Evolutionary conservation across 2,329 filamentous ascomycete species (phyloP).

Genomic region (Biscogniauxia sp.): DNA sequence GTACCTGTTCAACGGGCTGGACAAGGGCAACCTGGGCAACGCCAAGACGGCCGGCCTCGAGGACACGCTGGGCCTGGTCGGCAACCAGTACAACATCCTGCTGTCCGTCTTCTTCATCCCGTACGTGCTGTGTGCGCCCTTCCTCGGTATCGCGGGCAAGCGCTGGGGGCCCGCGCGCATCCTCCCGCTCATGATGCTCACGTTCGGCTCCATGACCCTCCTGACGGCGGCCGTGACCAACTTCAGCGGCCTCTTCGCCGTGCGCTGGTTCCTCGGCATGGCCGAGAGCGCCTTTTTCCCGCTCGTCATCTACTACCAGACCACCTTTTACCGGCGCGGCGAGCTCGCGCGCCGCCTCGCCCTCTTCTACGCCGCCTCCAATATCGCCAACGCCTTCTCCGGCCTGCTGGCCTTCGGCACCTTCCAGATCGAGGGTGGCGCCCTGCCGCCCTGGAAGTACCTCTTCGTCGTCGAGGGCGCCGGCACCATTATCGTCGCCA

Average conservation of each 20-base stretch:
- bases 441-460: conserved; percentile 41
- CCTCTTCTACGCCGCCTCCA: conserved; percentile 71
- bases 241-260: conserved; percentile 63
- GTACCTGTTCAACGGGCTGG: conserved; percentile 7
- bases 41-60: conserved; percentile 4
- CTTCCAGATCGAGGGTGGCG: conserved; percentile 40
- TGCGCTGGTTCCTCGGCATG: conserved; percentile 68
- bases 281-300: conserved; percentile 68
- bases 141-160: conserved; percentile 64
- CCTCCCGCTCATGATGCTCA: conserved; percentile 62
- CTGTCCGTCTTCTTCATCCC: conserved; percentile 60
- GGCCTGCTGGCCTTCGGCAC: conserved; percentile 45
- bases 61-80: conserved; percentile 53
- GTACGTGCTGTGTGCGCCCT: conserved; percentile 66
- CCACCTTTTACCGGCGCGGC: conserved; percentile 66
- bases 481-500: conserved; percentile 56
- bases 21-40: conserved; percentile 8
- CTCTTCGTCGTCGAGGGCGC: conserved; percentile 47
- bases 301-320: conserved; percentile 54
- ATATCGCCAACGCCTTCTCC: conserved; percentile 60
- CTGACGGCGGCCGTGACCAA: conserved; percentile 53
- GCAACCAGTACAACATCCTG: conserved; percentile 63
- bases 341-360: conserved; percentile 68
- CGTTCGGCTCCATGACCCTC: conserved; percentile 61
- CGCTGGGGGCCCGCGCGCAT: conserved; percentile 62